These are phyloP conservation scores for Colletotrichum chlorophyti DNA, from an alignment of 2,329 filamentous ascomycete genomes.

Conservation along the genomic window DNA sequence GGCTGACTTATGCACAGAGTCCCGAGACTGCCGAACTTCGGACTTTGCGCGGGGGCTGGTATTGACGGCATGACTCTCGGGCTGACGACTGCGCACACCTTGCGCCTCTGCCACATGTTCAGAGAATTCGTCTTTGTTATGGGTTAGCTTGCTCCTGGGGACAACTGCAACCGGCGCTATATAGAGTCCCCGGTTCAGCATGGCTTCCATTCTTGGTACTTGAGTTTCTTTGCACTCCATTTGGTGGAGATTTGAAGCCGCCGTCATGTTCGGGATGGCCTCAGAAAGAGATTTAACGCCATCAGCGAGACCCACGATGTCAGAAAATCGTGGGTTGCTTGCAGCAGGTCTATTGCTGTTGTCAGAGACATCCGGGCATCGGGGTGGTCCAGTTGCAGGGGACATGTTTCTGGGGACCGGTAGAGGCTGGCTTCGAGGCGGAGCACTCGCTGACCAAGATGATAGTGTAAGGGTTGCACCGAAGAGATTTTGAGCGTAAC, in stretches of 20 bases:
- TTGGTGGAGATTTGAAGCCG: too few species aligned
- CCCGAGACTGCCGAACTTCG: too few species aligned
- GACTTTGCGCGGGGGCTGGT: too few species aligned
- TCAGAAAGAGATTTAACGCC: too few species aligned
- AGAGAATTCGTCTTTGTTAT: neutral
- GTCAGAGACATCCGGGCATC: neutral
- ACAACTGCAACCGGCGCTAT: neutral
- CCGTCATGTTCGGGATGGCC: too few species aligned
- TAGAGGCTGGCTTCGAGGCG: slow-evolving; percentile 1
- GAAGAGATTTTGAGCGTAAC: slow-evolving; percentile 59
- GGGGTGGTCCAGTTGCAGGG: neutral
- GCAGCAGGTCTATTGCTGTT: neutral
- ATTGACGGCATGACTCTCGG: too few species aligned
- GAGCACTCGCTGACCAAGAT: slow-evolving; percentile 20
- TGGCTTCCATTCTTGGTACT: neutral
- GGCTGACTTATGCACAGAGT: too few species aligned
- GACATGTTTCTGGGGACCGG: neutral
- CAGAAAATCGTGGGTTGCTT: neutral
- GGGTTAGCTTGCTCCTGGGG: neutral
- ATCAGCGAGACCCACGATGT: too few species aligned
- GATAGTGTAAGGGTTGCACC: slow-evolving; percentile 52
- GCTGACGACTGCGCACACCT: neutral
- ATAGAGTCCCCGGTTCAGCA: neutral
- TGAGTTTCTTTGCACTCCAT: neutral
- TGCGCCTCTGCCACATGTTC: neutral